phyloP scores from a whole-genome alignment of 2,329 filamentous ascomycete species.

The Westerdykella sp. region DNA sequence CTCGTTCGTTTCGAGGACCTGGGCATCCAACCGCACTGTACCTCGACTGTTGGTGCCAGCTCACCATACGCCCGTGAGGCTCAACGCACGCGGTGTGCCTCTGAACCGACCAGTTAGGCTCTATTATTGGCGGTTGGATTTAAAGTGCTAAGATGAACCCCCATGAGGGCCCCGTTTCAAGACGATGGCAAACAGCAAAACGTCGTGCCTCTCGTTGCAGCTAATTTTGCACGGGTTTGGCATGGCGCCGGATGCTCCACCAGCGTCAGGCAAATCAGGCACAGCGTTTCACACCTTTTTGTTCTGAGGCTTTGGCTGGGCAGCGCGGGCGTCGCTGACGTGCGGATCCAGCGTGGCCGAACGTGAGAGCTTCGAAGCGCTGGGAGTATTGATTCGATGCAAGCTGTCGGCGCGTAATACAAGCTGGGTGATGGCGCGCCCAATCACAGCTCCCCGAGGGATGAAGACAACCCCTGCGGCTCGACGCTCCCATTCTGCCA shows the following conservation, averaged over 20 bases:
- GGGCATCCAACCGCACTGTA: too few species aligned
- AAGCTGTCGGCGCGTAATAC: slow-evolving; percentile 3
- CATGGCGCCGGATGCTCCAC: background rate
- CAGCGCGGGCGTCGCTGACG: too few species aligned
- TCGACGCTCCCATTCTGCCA: too few species aligned
- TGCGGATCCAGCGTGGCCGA: too few species aligned
- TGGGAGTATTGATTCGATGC: slow-evolving; percentile 7
- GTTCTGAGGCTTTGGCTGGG: too few species aligned
- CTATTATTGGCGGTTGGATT: slow-evolving; percentile 1
- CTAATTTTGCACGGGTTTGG: background rate
- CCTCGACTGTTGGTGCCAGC: slow-evolving; percentile 2
- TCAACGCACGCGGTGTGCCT: background rate
- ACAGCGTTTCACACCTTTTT: background rate
- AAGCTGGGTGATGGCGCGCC: background rate
- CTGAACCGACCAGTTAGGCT: background rate
- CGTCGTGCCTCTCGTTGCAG: background rate
- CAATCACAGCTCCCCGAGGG: slow-evolving; percentile 2
- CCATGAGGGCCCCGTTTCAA: slow-evolving; percentile 7
- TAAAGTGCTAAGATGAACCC: slow-evolving; percentile 4
- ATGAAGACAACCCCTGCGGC: too few species aligned
- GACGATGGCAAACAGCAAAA: slow-evolving; percentile 3
- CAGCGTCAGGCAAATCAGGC: background rate
- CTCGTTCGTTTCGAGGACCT: too few species aligned
- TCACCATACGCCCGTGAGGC: background rate
- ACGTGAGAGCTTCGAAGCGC: slow-evolving; percentile 3